phyloP scores from a whole-genome alignment of 148 eudicot species.

The Oxyria digyna region DNA sequence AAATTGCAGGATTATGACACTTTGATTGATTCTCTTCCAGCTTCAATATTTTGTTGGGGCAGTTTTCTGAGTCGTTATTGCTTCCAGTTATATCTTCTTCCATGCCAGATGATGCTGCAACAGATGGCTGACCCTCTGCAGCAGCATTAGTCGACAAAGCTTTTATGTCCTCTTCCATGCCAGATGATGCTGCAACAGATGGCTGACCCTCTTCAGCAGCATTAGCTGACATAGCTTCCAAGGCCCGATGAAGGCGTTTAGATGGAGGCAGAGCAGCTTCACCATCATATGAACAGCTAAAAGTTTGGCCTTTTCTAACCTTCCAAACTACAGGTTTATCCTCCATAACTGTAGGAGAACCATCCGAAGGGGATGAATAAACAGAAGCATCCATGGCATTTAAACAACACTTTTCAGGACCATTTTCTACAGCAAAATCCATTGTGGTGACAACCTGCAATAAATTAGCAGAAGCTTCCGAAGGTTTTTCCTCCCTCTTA shows the following conservation, averaged over 20 bases:
- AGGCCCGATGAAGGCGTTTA: conserved; percentile 90
- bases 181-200: conserved; percentile 12
- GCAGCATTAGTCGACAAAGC: conserved; percentile 97
- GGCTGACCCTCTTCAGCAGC: conserved; percentile 55
- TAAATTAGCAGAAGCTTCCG: conserved; percentile 19
- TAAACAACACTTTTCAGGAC: conserved; percentile 16
- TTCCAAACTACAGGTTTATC: conserved; percentile 32
- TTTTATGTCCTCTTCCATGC: conserved; percentile 20
- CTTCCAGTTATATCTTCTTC: conserved; percentile 2
- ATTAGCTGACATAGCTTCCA: conserved; percentile 98
- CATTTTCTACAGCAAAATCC: conserved; percentile 23
- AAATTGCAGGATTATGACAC: conserved; percentile 5
- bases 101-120: conserved; percentile 13
- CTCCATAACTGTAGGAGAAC: conserved; percentile 18
- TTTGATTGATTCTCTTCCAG: not conserved
- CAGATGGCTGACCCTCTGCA: conserved; percentile 35
- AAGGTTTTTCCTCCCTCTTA: conserved; percentile 27
- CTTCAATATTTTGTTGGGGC: conserved; percentile 3
- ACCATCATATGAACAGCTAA: conserved; percentile 46
- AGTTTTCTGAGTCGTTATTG: not conserved
- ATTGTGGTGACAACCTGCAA: conserved; percentile 14
- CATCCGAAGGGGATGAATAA: conserved; percentile 17
- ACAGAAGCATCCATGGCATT: conserved; percentile 12
- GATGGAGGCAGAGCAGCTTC: conserved; percentile 98
- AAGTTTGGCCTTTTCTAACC: conserved; percentile 25